phyloP scores from a whole-genome alignment of 257 asterid species.

The Leptodermis oblonga region DNA sequence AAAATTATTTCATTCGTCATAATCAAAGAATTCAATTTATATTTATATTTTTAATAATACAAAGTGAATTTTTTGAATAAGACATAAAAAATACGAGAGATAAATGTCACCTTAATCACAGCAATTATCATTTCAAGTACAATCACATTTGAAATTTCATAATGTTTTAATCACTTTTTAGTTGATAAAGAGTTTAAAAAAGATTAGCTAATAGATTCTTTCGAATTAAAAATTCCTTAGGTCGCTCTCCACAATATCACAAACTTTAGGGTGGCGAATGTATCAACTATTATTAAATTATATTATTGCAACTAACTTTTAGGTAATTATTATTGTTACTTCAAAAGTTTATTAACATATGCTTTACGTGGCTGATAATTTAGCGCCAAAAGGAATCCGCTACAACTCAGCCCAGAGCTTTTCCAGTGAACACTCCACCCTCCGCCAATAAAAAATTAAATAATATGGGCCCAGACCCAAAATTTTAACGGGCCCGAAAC shows the following conservation, averaged over 20 bases:
- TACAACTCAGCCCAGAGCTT: not conserved
- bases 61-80: no score
- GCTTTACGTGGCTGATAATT: slow-evolving; percentile 12
- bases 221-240: no score
- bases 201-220: no score
- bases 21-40: no score
- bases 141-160: not conserved
- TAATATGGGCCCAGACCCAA: slow-evolving; percentile 1
- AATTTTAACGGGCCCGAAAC: slow-evolving; percentile 12
- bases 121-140: no score
- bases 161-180: no score
- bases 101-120: no score
- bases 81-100: no score
- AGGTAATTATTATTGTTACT: not conserved
- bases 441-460: not conserved
- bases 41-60: no score
- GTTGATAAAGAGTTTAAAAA: no score
- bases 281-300: no score
- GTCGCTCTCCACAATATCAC: not conserved
- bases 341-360: not conserved
- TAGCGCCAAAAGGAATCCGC: not conserved
- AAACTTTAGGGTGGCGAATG: not conserved
- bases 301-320: not conserved
- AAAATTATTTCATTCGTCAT: no score
- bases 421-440: not conserved